Evolutionary conservation across 345 rosid species (phyloP).

Genomic region (Syzygium oleosum): DNA sequence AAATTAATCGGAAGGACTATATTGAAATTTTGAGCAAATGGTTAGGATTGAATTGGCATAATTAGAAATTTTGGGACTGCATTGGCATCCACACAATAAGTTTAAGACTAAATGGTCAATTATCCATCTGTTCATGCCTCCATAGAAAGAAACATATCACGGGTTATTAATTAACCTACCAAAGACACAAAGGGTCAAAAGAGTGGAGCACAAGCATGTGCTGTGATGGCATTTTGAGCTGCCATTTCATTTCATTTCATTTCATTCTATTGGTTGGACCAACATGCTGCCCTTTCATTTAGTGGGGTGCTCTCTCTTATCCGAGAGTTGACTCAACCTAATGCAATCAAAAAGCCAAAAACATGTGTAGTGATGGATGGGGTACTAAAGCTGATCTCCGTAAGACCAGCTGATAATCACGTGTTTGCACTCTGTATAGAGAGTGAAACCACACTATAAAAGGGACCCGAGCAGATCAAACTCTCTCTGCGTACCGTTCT

Average conservation of each 20-base stretch:
- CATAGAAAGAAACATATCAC: not conserved
- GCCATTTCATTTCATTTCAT: not conserved
- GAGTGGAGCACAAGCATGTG: not conserved
- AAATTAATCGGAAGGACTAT: accelerated
- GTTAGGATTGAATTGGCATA: accelerated
- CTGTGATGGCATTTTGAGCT: not conserved
- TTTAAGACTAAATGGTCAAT: not conserved
- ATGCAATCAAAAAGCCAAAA: not conserved
- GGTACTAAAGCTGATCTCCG: not conserved
- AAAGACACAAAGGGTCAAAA: not conserved
- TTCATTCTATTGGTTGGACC: not conserved
- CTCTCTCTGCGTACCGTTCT: not conserved
- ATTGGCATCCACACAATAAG: too few species aligned
- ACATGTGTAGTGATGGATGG: not conserved
- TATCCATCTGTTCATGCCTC: not conserved
- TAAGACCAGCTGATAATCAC: not conserved
- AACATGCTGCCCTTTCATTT: not conserved
- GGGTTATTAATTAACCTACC: not conserved
- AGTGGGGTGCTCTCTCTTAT: not conserved
- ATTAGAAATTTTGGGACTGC: not conserved
- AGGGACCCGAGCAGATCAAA: not conserved
- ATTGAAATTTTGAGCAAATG: not conserved
- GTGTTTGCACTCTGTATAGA: not conserved
- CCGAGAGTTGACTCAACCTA: not conserved
- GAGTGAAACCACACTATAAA: not conserved